phyloP scores from a whole-genome alignment of 2,329 filamentous ascomycete genomes.

The Fusarium sp. region DNA sequence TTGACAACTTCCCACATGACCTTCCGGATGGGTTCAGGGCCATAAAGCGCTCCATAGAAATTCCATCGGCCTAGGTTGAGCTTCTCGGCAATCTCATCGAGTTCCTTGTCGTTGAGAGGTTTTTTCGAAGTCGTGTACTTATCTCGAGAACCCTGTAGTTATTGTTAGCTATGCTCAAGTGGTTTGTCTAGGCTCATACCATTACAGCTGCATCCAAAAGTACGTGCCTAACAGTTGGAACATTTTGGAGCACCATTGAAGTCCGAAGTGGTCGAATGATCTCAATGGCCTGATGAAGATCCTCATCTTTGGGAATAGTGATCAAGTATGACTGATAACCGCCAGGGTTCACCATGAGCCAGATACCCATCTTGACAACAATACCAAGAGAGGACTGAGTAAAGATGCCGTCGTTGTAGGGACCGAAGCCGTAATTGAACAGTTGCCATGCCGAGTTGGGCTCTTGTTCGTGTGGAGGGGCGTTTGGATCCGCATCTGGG shows the following conservation, averaged over 20 bases:
- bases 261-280: slow-evolving; percentile 32
- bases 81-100: slow-evolving; percentile 28
- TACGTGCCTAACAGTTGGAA: slow-evolving; percentile 30
- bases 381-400: slow-evolving; percentile 28
- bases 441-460: slow-evolving; percentile 29
- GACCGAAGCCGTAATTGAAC: slow-evolving; percentile 31
- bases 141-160: background rate
- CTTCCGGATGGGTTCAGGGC: slow-evolving; percentile 26
- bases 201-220: slow-evolving; percentile 34
- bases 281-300: slow-evolving; percentile 33
- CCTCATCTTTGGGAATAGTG: slow-evolving; percentile 31
- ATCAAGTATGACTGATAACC: slow-evolving; percentile 34
- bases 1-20: slow-evolving; percentile 32
- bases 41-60: slow-evolving; percentile 37
- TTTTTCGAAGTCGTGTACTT: slow-evolving; percentile 16
- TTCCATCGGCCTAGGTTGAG: slow-evolving; percentile 36
- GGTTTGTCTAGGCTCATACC: background rate
- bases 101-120: slow-evolving; percentile 14
- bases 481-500: slow-evolving; percentile 19
- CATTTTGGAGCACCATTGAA: slow-evolving; percentile 36
- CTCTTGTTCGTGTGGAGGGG: slow-evolving; percentile 22
- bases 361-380: slow-evolving; percentile 33
- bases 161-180: background rate
- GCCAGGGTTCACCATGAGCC: slow-evolving; percentile 29
- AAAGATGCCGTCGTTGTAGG: slow-evolving; percentile 30